phyloP scores from a whole-genome alignment of 768 basidiomycete species.

The Auricularia auricula-judae region DNA sequence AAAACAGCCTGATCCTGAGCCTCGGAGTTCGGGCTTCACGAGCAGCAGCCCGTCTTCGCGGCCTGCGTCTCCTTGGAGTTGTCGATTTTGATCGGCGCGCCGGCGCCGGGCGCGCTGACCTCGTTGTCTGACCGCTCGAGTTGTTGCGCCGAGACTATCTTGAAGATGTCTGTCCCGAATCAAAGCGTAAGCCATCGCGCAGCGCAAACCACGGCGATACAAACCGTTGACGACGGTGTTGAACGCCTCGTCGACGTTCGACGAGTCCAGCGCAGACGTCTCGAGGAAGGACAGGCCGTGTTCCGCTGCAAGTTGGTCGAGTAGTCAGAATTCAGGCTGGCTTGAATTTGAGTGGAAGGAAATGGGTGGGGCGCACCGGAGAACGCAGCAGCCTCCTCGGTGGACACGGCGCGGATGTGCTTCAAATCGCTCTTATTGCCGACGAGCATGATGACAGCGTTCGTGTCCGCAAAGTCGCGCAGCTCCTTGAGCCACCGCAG shows the following conservation, averaged over 20 bases:
- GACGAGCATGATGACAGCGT: constrained; percentile 92
- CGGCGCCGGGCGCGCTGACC: constrained; percentile 59
- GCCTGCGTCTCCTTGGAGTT: constrained; percentile 21
- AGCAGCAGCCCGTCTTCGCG: constrained; percentile 30
- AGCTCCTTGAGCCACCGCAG: constrained; percentile 96
- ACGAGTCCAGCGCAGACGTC: constrained; percentile 98
- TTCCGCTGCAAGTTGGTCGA: constrained; percentile 43
- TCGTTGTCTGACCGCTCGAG: constrained; percentile 75
- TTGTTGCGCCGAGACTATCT: constrained; percentile 90
- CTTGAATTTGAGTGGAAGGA: too few species aligned
- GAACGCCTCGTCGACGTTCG: constrained; percentile 96
- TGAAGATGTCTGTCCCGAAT: constrained; percentile 73
- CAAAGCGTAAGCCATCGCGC: not conserved
- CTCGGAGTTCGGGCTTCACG: not conserved
- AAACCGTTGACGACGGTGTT: constrained; percentile 88
- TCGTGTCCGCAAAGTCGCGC: constrained; percentile 86
- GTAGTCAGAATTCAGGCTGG: too few species aligned
- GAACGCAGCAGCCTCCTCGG: constrained; percentile 93
- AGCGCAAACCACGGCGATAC: constrained; percentile 13
- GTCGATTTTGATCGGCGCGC: constrained; percentile 74
- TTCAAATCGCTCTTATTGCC: constrained; percentile 99
- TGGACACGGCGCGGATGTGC: constrained; percentile 90
- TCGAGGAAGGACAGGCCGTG: constrained; percentile 93
- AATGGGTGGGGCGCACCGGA: constrained; percentile 40
- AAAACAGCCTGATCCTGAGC: too few species aligned